Base-by-base conservation (phyloP, 2,329 filamentous ascomycete genomes). In the Pseudocercospora vitis region DNA sequence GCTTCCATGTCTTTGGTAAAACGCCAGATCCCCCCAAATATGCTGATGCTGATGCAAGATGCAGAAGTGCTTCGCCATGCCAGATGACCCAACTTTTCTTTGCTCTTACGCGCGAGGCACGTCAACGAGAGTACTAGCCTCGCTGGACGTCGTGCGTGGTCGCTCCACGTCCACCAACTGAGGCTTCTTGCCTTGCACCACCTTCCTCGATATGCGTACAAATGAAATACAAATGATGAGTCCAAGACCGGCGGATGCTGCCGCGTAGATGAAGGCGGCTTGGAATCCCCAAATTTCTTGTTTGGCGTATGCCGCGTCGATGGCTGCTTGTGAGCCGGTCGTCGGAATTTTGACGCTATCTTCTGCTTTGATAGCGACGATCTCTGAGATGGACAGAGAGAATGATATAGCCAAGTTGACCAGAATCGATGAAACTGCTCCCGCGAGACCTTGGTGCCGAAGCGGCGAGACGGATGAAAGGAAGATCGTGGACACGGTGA, bases 341-440 rank as follows among this genome's bases (percentile, higher is more conserved):
- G 39, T 12, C 2, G 57, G 59, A 12, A 59, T 35, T 5, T 21
- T 9, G 7, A 54, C 26, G 2, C 42, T 52, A 37, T 33, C 50
- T 39, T 57, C 37, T 7, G 61, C 65, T 37, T 59, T 58, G 23
- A 60, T 53, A 11, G 59, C 56, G 24, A 68, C 63, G 7, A 71
- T 68, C 26, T 70, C 66, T 0, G 66, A 65, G 11, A 72, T 64
- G 2, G 68, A 65, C 4, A 71, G 59, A 7, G 66, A 62, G 42
- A 72, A 69, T 1, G 68, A 67, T 58, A 72, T 70, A 21, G 65
- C 69, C 28, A 72, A 55, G 40, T 72, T 70, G 58, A 71, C 63
- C 3, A 70, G 57, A 40, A 69, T 69, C 9, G 66, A 70, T 21
- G 63, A 67, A 3, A 72, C 61, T 1, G 70, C 70, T 18, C 70